Evolutionary conservation across 2,329 filamentous ascomycete genomes (phyloP).

Genomic region (Davidsoniella eucalypti): DNA sequence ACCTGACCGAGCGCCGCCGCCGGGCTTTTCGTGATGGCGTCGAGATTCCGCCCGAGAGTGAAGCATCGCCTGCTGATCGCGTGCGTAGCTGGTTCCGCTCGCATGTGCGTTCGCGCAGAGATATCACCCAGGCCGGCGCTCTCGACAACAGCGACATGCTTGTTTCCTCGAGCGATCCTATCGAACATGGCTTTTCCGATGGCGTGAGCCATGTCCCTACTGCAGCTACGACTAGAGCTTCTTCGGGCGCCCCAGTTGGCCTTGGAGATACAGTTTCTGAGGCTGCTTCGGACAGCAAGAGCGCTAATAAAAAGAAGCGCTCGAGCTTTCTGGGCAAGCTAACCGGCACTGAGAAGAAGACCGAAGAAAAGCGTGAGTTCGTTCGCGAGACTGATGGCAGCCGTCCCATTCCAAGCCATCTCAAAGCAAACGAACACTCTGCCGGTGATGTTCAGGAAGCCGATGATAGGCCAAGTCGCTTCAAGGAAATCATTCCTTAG

Average conservation of each 20-base stretch:
- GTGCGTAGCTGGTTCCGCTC: slow-evolving; percentile 9
- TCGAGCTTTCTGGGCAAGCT: slow-evolving; percentile 7
- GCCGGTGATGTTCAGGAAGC: not conserved
- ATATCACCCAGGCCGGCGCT: slow-evolving; percentile 6
- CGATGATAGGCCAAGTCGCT: slow-evolving; percentile 7
- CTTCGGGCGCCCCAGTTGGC: not conserved
- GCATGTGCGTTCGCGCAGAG: slow-evolving; percentile 6
- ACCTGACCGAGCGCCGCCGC: not conserved
- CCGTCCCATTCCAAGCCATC: not conserved
- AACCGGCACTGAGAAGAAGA: not conserved
- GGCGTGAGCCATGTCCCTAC: not conserved
- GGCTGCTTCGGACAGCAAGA: not conserved
- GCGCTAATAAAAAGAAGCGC: slow-evolving; percentile 2
- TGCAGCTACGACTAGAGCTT: not conserved
- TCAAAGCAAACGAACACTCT: not conserved
- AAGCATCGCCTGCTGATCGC: slow-evolving; percentile 5
- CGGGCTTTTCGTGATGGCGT: not conserved
- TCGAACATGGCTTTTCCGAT: not conserved
- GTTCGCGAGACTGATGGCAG: not conserved
- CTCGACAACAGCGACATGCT: slow-evolving; percentile 11
- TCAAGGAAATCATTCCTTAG: slow-evolving; percentile 9
- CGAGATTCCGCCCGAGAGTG: slow-evolving; percentile 5
- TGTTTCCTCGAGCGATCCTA: not conserved
- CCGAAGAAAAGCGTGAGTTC: slow-evolving; percentile 8
- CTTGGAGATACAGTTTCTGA: not conserved